Evolutionary conservation across 805 yeast genomes (phyloP).

Genomic region (Candida jianshihensis): DNA sequence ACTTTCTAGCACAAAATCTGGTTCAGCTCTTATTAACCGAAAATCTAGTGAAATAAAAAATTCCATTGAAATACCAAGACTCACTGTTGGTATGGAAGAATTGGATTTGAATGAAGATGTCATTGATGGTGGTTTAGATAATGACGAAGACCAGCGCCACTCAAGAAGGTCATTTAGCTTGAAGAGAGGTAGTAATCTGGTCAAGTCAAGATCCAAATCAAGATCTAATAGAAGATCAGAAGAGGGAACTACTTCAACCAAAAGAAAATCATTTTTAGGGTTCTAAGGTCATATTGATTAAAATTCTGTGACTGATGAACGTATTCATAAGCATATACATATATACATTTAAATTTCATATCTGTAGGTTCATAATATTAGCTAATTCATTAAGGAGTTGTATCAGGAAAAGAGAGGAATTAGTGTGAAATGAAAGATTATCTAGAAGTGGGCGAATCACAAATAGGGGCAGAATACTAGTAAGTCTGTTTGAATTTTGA

Average conservation of each 20-base stretch:
- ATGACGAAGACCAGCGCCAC: neutral
- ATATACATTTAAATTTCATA: too few species aligned
- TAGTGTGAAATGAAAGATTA: too few species aligned
- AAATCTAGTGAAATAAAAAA: too few species aligned
- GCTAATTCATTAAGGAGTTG: too few species aligned
- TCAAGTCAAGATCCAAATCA: neutral
- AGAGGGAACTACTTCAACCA: neutral
- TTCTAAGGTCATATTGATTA: neutral
- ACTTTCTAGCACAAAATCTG: neutral
- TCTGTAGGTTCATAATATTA: too few species aligned
- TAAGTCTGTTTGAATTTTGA: too few species aligned
- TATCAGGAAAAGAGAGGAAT: too few species aligned
- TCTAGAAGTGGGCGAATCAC: too few species aligned
- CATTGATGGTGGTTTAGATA: neutral
- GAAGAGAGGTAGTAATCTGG: too few species aligned
- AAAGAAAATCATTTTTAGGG: neutral
- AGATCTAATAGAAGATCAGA: conserved; percentile 1
- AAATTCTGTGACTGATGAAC: neutral
- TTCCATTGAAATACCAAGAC: neutral
- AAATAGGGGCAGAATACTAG: too few species aligned
- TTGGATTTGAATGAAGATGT: neutral
- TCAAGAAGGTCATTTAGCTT: conserved; percentile 1
- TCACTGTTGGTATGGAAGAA: neutral
- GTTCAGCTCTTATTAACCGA: too few species aligned
- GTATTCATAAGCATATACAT: neutral